These are phyloP conservation scores for Nothophoma quercina DNA, from an alignment of 2,329 filamentous ascomycete species.

Conservation along the genomic window DNA sequence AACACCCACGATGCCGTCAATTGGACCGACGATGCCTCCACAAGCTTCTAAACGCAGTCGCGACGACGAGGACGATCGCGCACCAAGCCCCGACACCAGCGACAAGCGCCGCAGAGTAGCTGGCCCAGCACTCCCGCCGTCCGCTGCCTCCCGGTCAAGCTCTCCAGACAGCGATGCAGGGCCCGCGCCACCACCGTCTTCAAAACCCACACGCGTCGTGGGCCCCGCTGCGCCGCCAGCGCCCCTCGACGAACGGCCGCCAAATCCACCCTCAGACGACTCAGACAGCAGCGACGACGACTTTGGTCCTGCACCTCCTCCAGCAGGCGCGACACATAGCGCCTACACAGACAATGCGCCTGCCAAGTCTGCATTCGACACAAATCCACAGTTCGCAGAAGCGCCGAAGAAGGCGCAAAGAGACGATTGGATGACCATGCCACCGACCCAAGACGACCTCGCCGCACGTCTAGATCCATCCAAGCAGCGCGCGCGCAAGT, in stretches of 20 bases:
- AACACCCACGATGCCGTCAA: constrained; percentile 62
- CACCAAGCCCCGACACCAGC: constrained; percentile 50
- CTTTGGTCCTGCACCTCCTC: constrained; percentile 56
- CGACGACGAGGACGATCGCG: constrained; percentile 53
- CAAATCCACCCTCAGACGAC: constrained; percentile 46
- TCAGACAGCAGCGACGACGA: constrained; percentile 52
- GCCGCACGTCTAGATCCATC: constrained; percentile 78
- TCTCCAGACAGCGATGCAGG: constrained; percentile 39
- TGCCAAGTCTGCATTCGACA: constrained; percentile 42
- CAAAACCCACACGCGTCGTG: constrained; percentile 51
- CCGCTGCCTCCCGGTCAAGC: constrained; percentile 31
- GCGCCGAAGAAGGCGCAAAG: constrained; percentile 64
- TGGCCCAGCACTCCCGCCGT: constrained; percentile 64
- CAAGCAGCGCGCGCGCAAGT: constrained; percentile 81
- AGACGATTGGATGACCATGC: constrained; percentile 71
- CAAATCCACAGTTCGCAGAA: constrained; percentile 39
- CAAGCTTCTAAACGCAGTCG: constrained; percentile 65
- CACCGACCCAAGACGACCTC: constrained; percentile 58
- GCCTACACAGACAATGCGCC: constrained; percentile 22
- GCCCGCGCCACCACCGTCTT: constrained; percentile 47
- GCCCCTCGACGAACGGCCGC: constrained; percentile 55
- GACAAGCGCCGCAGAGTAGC: constrained; percentile 62
- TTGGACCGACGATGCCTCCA: constrained; percentile 74
- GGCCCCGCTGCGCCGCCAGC: constrained; percentile 64
- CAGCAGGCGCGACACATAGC: constrained; percentile 27